Conservation (phyloP, 2,329 filamentous ascomycete genomes). For the Ophiocordyceps sinensis region DNA sequence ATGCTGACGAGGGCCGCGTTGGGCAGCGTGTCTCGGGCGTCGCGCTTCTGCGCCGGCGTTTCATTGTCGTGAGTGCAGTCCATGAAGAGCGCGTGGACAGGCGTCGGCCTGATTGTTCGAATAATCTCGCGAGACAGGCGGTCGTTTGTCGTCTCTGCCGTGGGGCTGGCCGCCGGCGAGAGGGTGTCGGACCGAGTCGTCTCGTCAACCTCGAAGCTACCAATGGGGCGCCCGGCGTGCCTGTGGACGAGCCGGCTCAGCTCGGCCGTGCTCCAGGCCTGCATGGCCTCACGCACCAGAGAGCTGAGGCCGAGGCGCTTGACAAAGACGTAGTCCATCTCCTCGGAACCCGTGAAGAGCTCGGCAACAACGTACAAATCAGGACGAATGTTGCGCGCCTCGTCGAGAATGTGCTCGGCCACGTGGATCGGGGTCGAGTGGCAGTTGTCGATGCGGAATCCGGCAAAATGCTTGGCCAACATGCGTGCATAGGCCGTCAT, state of each 20-base stretch:
- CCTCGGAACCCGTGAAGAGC: slow-evolving; percentile 87
- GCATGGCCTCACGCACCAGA: slow-evolving; percentile 94
- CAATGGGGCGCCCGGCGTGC: slow-evolving; percentile 86
- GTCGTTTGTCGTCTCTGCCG: slow-evolving; percentile 13
- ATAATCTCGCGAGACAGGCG: slow-evolving; percentile 47
- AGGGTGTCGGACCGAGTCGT: slow-evolving; percentile 46
- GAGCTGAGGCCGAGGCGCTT: slow-evolving; percentile 83
- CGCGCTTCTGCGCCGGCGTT: slow-evolving; percentile 84
- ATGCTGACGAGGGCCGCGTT: slow-evolving; percentile 91
- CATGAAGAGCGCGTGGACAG: slow-evolving; percentile 93
- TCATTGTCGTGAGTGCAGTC: slow-evolving; percentile 99
- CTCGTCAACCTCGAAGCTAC: slow-evolving; percentile 92
- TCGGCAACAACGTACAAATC: slow-evolving; percentile 89
- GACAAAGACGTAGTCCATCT: slow-evolving; percentile 92
- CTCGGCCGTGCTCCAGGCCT: slow-evolving; percentile 90
- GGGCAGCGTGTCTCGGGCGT: slow-evolving; percentile 83
- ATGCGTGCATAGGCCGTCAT: slow-evolving; percentile 88
- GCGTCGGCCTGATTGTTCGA: slow-evolving; percentile 69
- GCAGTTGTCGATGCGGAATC: slow-evolving; percentile 94
- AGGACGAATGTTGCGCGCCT: slow-evolving; percentile 76
- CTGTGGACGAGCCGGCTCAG: slow-evolving; percentile 85
- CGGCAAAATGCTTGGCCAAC: slow-evolving; percentile 88
- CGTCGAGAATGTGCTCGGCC: slow-evolving; percentile 86
- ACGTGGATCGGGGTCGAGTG: slow-evolving; percentile 93
- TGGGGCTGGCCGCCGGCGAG: slow-evolving; percentile 16